Evolutionary conservation across 306 rosid genomes (phyloP).

Genomic region (Gynostemma pentaphyllum): DNA sequence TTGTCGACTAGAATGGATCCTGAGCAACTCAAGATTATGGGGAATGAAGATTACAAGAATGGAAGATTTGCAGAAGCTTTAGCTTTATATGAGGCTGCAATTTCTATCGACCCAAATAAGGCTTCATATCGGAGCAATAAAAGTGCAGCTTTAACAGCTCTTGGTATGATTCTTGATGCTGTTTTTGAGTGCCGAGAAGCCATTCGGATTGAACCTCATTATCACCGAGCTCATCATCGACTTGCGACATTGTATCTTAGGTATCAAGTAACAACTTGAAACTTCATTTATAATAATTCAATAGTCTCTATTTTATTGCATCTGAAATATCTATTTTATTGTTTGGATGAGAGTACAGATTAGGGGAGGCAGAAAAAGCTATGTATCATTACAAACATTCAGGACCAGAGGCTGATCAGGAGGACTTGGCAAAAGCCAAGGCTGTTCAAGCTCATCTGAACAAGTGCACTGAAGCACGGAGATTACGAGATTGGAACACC

Average conservation of each 20-base stretch:
- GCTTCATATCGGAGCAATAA: slow-evolving; percentile 83
- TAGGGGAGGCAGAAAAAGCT: slow-evolving; percentile 76
- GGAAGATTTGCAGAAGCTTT: slow-evolving; percentile 81
- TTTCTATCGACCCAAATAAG: slow-evolving; percentile 60
- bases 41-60: slow-evolving; percentile 83
- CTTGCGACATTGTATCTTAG: slow-evolving; percentile 65
- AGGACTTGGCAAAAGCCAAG: slow-evolving; percentile 58
- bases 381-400: slow-evolving; percentile 62
- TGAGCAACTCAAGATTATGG: slow-evolving; percentile 70
- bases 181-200: slow-evolving; percentile 90
- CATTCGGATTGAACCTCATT: slow-evolving; percentile 64
- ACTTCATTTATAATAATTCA: not conserved
- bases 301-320: not conserved
- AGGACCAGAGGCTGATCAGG: slow-evolving; percentile 74
- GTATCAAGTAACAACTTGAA: slow-evolving; percentile 17
- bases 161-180: slow-evolving; percentile 71
- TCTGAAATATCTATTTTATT: not conserved
- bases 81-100: slow-evolving; percentile 79
- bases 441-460: slow-evolving; percentile 42
- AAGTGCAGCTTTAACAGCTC: slow-evolving; percentile 81
- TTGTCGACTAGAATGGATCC: slow-evolving; percentile 89
- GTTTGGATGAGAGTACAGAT: slow-evolving; percentile 22
- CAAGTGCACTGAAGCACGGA: slow-evolving; percentile 69
- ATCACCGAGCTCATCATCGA: slow-evolving; percentile 82
- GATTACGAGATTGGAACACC: slow-evolving; percentile 74